phyloP scores from a whole-genome alignment of 2,329 filamentous ascomycete genomes.

The Penicillium polonicum region DNA sequence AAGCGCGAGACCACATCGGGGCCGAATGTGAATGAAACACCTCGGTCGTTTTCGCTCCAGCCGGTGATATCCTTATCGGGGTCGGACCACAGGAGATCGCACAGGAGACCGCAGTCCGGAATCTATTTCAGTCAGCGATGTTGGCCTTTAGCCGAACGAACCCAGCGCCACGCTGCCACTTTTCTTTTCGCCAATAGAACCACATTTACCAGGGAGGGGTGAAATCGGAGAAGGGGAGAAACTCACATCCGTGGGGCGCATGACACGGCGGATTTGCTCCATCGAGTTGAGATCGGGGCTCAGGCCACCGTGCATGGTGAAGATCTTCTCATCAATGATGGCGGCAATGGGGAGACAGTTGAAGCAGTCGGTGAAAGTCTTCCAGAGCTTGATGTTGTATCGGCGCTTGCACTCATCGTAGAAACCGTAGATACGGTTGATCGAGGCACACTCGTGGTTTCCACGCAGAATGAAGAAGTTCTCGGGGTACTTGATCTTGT shows the following conservation, averaged over 20 bases:
- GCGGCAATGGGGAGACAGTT: constrained; percentile 97
- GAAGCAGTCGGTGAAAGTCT: constrained; percentile 99
- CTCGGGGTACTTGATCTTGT: constrained; percentile 99
- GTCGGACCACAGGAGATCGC: constrained; percentile 97
- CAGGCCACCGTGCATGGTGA: constrained; percentile 98
- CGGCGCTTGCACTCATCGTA: constrained; percentile 99
- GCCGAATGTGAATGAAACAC: constrained; percentile 97
- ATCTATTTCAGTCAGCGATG: constrained; percentile 64
- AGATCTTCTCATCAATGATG: constrained; percentile 99
- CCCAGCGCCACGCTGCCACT: constrained; percentile 17
- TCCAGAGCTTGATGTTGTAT: constrained; percentile 99
- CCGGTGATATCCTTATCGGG: constrained; percentile 99
- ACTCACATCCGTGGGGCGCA: constrained; percentile 97
- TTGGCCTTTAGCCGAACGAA: constrained; percentile 34
- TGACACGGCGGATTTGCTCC: constrained; percentile 98
- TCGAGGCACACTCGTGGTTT: constrained; percentile 98
- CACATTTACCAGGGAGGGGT: neutral
- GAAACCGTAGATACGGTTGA: constrained; percentile 99
- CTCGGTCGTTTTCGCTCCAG: constrained; percentile 98
- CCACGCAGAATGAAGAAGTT: constrained; percentile 99
- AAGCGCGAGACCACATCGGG: constrained; percentile 96
- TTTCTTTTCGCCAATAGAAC: constrained; percentile 11
- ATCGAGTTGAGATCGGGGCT: constrained; percentile 98
- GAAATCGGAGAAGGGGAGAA: constrained; percentile 7
- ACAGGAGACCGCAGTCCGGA: constrained; percentile 94